phyloP scores from a whole-genome alignment of 2,329 filamentous ascomycete species.

The Clonostachys sp. region DNA sequence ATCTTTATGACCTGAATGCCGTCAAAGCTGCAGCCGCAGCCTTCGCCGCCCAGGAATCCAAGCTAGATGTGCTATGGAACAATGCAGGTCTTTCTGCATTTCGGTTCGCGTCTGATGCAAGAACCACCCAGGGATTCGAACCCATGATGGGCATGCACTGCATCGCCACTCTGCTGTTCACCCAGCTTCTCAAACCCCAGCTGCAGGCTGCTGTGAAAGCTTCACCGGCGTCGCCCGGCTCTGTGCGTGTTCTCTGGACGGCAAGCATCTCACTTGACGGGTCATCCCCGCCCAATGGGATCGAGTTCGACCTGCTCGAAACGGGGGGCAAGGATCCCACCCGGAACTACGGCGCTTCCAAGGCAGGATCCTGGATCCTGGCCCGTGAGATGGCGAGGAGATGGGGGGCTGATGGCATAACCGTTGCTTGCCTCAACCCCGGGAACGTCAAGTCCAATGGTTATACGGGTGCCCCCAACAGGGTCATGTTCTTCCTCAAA shows the following conservation, averaged over 20 bases:
- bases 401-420: slow-evolving; percentile 11
- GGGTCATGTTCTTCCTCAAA: slow-evolving; percentile 8
- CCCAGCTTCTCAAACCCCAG: slow-evolving; percentile 22
- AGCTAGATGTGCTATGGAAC: slow-evolving; percentile 29
- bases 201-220: slow-evolving; percentile 17
- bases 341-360: slow-evolving; percentile 23
- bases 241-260: slow-evolving; percentile 22
- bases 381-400: slow-evolving; percentile 20
- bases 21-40: slow-evolving; percentile 16
- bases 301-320: slow-evolving; percentile 16
- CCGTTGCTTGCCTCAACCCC: slow-evolving; percentile 24
- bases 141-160: slow-evolving; percentile 24
- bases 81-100: slow-evolving; percentile 22
- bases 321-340: slow-evolving; percentile 10
- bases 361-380: slow-evolving; percentile 25
- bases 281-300: slow-evolving; percentile 13
- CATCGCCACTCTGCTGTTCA: slow-evolving; percentile 24
- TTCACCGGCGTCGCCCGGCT: slow-evolving; percentile 5
- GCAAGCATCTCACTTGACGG: slow-evolving; percentile 19
- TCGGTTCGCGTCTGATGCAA: neutral
- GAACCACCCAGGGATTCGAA: slow-evolving; percentile 21
- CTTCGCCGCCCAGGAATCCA: slow-evolving; percentile 12
- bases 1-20: slow-evolving; percentile 23
- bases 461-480: slow-evolving; percentile 10
- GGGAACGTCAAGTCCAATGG: slow-evolving; percentile 22